Evolutionary conservation across 2,329 filamentous ascomycete genomes (phyloP).

Genomic region (Sporothrix luriei): DNA sequence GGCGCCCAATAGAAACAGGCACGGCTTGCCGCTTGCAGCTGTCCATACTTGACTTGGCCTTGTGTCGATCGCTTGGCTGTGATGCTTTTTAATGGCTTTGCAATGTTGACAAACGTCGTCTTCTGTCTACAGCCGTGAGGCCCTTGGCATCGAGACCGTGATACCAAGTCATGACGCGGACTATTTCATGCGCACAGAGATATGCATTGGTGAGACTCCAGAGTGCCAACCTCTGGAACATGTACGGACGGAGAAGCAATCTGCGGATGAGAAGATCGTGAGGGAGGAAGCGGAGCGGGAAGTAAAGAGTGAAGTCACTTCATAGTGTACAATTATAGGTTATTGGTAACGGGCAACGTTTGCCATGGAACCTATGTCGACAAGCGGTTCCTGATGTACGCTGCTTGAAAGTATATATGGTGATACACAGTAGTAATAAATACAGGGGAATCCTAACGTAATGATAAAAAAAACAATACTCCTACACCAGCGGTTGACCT

Average conservation of each 20-base stretch:
- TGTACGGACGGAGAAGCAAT: no score
- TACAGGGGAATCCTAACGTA: slow-evolving; percentile 20
- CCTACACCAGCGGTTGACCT: not conserved
- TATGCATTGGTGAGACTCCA: not conserved
- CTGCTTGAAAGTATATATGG: not conserved
- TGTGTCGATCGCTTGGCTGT: not conserved
- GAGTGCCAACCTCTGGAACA: no score
- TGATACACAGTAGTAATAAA: slow-evolving; percentile 8
- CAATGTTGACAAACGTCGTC: slow-evolving; percentile 8
- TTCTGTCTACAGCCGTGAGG: no score
- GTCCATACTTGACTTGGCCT: not conserved
- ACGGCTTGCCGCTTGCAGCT: not conserved
- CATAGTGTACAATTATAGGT: slow-evolving; percentile 6
- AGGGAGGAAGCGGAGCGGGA: not conserved
- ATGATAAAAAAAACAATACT: slow-evolving; percentile 5
- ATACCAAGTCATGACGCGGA: not conserved
- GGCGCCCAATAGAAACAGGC: not conserved
- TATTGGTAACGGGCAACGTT: not conserved
- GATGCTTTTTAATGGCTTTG: slow-evolving; percentile 16
- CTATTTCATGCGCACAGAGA: not conserved
- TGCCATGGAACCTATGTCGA: not conserved
- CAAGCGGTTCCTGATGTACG: not conserved
- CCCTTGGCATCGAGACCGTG: not conserved
- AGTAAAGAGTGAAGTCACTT: not conserved
- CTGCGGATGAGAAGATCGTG: not conserved